A percentile compares a stretch with the other conserved stretches of the same genome.
Evolutionary conservation across 2,329 filamentous ascomycete genomes (phyloP).

Genomic region (Neofusicoccum laricinum): DNA sequence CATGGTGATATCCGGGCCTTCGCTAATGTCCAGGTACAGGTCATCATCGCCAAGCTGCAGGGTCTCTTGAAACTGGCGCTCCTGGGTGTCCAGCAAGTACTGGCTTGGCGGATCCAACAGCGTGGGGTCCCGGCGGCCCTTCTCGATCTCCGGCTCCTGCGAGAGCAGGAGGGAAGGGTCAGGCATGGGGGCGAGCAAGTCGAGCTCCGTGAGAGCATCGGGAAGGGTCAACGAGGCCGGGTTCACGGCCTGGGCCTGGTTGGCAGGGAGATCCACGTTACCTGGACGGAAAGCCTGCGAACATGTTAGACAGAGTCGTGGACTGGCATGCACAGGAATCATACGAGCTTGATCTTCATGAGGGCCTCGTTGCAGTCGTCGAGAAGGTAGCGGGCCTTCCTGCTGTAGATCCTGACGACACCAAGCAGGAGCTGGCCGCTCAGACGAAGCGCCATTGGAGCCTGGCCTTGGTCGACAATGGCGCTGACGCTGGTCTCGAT

Average conservation of each 20-base stretch:
- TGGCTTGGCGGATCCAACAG: slow-evolving; percentile 39
- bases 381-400: slow-evolving; percentile 92
- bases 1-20: slow-evolving; percentile 39
- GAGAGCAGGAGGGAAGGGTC: slow-evolving; percentile 83
- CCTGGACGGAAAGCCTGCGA: slow-evolving; percentile 86
- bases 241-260: slow-evolving; percentile 71
- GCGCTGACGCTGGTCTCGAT: slow-evolving; percentile 92
- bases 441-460: slow-evolving; percentile 88
- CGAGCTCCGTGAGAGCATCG: slow-evolving; percentile 89
- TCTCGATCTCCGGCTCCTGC: slow-evolving; percentile 59
- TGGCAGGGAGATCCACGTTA: slow-evolving; percentile 91
- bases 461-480: slow-evolving; percentile 89
- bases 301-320: not conserved
- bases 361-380: slow-evolving; percentile 98
- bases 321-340: not conserved
- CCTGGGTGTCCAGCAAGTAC: slow-evolving; percentile 24
- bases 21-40: slow-evolving; percentile 64
- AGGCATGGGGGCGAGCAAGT: slow-evolving; percentile 73
- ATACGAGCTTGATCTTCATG: slow-evolving; percentile 97
- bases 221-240: slow-evolving; percentile 85
- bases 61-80: slow-evolving; percentile 16
- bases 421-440: slow-evolving; percentile 92
- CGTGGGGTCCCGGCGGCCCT: slow-evolving; percentile 44
- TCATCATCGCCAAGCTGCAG: slow-evolving; percentile 55
- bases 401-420: slow-evolving; percentile 95